These are phyloP conservation scores for Nannochloropsis gaditana DNA, from an alignment of 108 stramenopile genomes.

Conservation along the genomic window DNA sequence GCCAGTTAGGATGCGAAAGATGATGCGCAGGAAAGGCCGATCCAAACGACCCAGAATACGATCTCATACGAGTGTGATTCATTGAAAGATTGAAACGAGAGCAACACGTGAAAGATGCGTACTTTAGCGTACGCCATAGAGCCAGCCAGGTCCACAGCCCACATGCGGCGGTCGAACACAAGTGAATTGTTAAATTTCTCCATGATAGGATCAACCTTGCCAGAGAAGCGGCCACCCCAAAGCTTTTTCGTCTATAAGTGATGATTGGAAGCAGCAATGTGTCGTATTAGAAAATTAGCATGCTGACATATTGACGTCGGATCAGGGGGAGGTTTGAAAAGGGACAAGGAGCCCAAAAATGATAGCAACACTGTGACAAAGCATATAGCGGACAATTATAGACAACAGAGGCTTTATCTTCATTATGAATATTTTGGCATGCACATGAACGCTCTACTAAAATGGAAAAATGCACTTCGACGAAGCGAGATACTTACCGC, in stretches of 20 bases:
- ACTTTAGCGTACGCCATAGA: conserved; percentile 92
- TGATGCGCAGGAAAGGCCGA: not conserved
- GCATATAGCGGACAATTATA: too few relatives aligned
- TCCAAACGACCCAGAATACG: not conserved
- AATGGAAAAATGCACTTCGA: too few relatives aligned
- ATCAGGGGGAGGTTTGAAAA: not conserved
- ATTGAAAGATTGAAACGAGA: too few relatives aligned
- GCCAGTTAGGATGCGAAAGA: not conserved
- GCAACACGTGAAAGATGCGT: conserved; percentile 38
- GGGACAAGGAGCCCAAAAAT: not conserved
- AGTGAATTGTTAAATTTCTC: conserved; percentile 97
- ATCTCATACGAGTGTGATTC: too few relatives aligned
- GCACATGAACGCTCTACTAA: too few relatives aligned
- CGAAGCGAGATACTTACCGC: not conserved
- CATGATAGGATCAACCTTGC: conserved; percentile 97
- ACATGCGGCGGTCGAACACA: conserved; percentile 83
- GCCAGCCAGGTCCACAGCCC: conserved; percentile 87
- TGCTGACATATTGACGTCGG: not conserved
- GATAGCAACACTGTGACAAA: too few relatives aligned
- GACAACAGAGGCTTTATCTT: too few relatives aligned
- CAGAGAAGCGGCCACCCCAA: conserved; percentile 92
- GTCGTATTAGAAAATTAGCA: not conserved
- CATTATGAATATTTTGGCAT: too few relatives aligned
- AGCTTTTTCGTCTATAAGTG: conserved; percentile 28
- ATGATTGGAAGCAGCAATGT: not conserved